Conservation (phyloP, 2,329 filamentous ascomycete genomes). For the Ophiocordyceps camponoti-saundersi region DNA sequence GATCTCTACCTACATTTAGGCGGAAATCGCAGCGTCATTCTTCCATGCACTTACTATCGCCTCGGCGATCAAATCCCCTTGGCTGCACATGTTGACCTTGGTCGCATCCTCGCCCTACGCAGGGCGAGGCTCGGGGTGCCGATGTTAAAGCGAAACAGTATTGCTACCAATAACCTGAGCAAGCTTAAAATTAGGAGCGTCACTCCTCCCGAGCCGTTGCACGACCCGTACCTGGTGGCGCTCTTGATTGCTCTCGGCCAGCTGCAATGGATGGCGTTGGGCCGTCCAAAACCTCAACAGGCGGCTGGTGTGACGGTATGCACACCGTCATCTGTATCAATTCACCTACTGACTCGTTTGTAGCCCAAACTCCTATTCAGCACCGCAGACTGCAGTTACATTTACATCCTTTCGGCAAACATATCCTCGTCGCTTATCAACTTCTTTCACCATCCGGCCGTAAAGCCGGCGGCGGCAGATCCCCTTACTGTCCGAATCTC, state of each 20-base stretch:
- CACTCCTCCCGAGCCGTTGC: background rate
- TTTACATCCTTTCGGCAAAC: background rate
- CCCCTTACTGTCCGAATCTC: background rate
- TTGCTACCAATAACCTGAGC: background rate
- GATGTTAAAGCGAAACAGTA: background rate
- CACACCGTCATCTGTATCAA: background rate
- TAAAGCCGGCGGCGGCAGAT: background rate
- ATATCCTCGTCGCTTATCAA: background rate
- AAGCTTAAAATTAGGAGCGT: background rate
- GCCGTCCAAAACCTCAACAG: background rate
- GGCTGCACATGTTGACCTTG: background rate
- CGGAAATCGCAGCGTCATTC: background rate
- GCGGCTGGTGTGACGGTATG: background rate
- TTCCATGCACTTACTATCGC: background rate
- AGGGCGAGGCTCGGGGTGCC: background rate
- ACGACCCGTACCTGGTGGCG: background rate
- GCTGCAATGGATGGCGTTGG: background rate
- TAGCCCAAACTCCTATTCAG: background rate
- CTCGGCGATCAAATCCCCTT: background rate
- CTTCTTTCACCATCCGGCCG: background rate
- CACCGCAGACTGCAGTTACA: background rate
- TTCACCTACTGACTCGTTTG: background rate
- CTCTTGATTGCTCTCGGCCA: constrained; percentile 1
- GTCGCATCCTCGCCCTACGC: background rate
- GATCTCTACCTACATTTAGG: background rate